phyloP scores from a whole-genome alignment of 768 basidiomycete species.

The Mycena chlorophos region DNA sequence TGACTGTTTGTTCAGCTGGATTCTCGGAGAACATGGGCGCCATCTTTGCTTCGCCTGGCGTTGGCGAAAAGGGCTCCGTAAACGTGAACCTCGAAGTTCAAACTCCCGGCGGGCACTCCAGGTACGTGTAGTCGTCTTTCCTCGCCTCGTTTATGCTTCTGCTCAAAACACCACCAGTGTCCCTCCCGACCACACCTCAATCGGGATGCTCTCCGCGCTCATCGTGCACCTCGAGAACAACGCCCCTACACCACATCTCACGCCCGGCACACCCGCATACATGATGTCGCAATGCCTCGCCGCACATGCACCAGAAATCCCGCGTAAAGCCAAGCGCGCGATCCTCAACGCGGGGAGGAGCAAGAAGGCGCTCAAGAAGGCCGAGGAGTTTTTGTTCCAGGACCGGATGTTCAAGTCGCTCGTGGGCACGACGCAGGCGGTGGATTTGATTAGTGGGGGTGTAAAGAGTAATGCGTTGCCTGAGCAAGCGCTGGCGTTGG shows the following conservation, averaged over 20 bases:
- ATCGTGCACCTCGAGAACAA: slow-evolving; percentile 52
- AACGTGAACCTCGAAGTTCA: slow-evolving; percentile 40
- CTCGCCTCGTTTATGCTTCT: slow-evolving; percentile 36
- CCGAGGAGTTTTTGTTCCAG: slow-evolving; percentile 36
- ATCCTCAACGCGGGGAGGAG: slow-evolving; percentile 35
- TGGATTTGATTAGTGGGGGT: slow-evolving; percentile 46
- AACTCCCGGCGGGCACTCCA: slow-evolving; percentile 62
- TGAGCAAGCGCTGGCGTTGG: slow-evolving; percentile 45
- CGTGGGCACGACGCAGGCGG: slow-evolving; percentile 54
- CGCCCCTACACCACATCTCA: slow-evolving; percentile 40
- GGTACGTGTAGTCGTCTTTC: slow-evolving; percentile 41
- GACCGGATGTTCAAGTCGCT: slow-evolving; percentile 28
- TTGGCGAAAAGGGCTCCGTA: slow-evolving; percentile 55
- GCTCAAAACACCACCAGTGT: not conserved
- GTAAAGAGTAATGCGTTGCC: slow-evolving; percentile 57
- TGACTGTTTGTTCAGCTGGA: slow-evolving; percentile 7
- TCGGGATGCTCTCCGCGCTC: slow-evolving; percentile 57
- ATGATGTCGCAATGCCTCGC: slow-evolving; percentile 45
- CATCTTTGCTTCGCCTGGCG: slow-evolving; percentile 42
- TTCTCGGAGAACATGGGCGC: slow-evolving; percentile 28
- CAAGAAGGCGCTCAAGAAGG: slow-evolving; percentile 38
- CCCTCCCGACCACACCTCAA: slow-evolving; percentile 34
- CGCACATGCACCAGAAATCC: slow-evolving; percentile 45
- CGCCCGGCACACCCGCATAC: slow-evolving; percentile 33
- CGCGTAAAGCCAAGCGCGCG: slow-evolving; percentile 32